A percentile compares a stretch with the other conserved stretches of the same genome.
These are phyloP conservation scores for Aspergillus bertholletiae DNA, from an alignment of 495 filamentous ascomycete genomes.

Conservation along the genomic window DNA sequence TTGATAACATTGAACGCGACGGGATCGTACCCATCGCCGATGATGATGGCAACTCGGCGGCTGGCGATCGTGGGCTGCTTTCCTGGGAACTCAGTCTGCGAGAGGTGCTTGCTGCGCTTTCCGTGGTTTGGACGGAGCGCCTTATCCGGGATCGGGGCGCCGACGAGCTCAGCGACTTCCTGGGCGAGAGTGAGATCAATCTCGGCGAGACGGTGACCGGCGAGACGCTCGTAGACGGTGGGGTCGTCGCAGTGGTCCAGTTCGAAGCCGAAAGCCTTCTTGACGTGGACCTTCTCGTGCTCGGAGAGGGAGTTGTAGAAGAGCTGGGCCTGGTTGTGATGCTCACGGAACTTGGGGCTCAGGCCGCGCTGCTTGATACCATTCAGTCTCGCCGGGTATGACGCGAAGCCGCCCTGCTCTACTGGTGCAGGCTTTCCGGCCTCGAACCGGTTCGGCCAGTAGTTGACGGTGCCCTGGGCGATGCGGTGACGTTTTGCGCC, in stretches of 20 bases:
- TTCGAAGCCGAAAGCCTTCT: constrained; percentile 73
- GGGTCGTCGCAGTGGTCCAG: constrained; percentile 88
- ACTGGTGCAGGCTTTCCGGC: constrained; percentile 55
- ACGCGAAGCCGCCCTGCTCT: constrained; percentile 63
- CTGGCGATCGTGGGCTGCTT: constrained; percentile 62
- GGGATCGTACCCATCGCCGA: constrained; percentile 78
- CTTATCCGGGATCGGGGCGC: constrained; percentile 56
- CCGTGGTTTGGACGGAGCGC: constrained; percentile 59
- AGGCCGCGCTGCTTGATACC: constrained; percentile 68
- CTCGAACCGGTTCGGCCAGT: constrained; percentile 82
- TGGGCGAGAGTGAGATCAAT: constrained; percentile 72
- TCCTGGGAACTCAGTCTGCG: constrained; percentile 65
- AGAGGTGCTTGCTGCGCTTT: constrained; percentile 58
- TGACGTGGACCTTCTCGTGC: constrained; percentile 68
- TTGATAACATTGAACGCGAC: constrained; percentile 62
- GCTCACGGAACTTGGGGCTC: constrained; percentile 78
- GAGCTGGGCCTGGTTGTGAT: constrained; percentile 58
- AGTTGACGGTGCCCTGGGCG: constrained; percentile 72
- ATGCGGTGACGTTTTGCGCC: constrained; percentile 45
- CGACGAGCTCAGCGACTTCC: constrained; percentile 65
- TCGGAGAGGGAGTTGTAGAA: constrained; percentile 80
- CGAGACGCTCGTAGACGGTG: constrained; percentile 71
- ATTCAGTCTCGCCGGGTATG: constrained; percentile 61
- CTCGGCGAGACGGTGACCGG: constrained; percentile 59
- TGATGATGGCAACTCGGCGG: constrained; percentile 71